Evolutionary conservation across 2,329 filamentous ascomycete genomes (phyloP).

Genomic region (Colletotrichum liriopes): DNA sequence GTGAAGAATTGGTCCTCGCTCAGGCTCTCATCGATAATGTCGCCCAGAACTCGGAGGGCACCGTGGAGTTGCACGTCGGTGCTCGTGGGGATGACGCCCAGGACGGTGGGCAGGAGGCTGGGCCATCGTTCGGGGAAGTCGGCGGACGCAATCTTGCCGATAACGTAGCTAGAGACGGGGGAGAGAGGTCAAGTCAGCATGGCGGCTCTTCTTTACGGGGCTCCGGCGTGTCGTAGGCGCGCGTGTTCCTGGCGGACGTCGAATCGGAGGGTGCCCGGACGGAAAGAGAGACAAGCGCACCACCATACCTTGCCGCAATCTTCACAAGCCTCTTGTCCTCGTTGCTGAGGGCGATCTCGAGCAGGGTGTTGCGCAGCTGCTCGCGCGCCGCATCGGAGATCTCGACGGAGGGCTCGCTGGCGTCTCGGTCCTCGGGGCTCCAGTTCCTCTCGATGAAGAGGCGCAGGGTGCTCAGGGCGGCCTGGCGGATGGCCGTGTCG

Average conservation of each 20-base stretch:
- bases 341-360: conserved; percentile 82
- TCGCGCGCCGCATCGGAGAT: conserved; percentile 82
- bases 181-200: conserved; percentile 31
- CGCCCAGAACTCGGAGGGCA: conserved; percentile 87
- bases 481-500: conserved; percentile 83
- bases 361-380: conserved; percentile 79
- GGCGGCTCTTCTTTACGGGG: conserved; percentile 7
- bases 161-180: conserved; percentile 70
- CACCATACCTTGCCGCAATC: conserved; percentile 81
- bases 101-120: conserved; percentile 84
- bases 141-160: conserved; percentile 93
- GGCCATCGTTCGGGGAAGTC: conserved; percentile 98
- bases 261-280: neutral
- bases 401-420: conserved; percentile 72
- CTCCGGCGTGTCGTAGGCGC: neutral
- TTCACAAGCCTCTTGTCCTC: conserved; percentile 90
- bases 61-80: conserved; percentile 88
- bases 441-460: conserved; percentile 89
- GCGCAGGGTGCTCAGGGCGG: conserved; percentile 84
- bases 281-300: conserved; percentile 19
- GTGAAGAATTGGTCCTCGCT: conserved; percentile 96
- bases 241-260: neutral
- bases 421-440: conserved; percentile 82
- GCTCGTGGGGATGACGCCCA: conserved; percentile 83
- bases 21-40: conserved; percentile 93